phyloP scores from a whole-genome alignment of 169 alveolate genomes.

The Cryptosporidium xiaoi region DNA sequence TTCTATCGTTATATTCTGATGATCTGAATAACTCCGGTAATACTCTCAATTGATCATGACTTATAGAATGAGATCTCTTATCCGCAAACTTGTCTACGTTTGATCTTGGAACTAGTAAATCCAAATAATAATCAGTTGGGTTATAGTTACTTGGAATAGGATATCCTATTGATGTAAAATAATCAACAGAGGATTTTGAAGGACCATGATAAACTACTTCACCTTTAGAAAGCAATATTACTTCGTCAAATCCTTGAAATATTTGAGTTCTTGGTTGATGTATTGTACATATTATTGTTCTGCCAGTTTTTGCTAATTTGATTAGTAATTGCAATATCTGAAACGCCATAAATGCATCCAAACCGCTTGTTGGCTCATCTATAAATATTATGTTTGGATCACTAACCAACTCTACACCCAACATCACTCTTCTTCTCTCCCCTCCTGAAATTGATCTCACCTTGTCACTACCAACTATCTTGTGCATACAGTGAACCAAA shows the following conservation, averaged over 20 bases:
- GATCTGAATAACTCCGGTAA: constrained; percentile 29
- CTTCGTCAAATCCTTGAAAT: constrained; percentile 80
- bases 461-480: constrained; percentile 82
- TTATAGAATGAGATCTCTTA: constrained; percentile 24
- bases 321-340: constrained; percentile 81
- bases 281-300: constrained; percentile 83
- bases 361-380: constrained; percentile 92
- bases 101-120: constrained; percentile 55
- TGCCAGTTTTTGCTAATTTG: constrained; percentile 82
- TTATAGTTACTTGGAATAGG: constrained; percentile 77
- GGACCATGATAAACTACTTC: constrained; percentile 82
- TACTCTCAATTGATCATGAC: constrained; percentile 45
- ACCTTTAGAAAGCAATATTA: constrained; percentile 82
- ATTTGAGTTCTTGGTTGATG: constrained; percentile 87
- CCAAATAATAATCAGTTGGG: constrained; percentile 77
- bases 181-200: constrained; percentile 33
- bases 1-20: constrained; percentile 20
- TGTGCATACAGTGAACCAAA: constrained; percentile 77
- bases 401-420: constrained; percentile 90
- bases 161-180: constrained; percentile 59
- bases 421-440: constrained; percentile 89
- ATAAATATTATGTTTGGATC: constrained; percentile 89
- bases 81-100: constrained; percentile 29
- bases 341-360: constrained; percentile 87
- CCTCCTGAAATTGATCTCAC: constrained; percentile 92